Base-by-base conservation (phyloP, 352 stramenopile genomes). In the Phytophthora hibernalis region DNA sequence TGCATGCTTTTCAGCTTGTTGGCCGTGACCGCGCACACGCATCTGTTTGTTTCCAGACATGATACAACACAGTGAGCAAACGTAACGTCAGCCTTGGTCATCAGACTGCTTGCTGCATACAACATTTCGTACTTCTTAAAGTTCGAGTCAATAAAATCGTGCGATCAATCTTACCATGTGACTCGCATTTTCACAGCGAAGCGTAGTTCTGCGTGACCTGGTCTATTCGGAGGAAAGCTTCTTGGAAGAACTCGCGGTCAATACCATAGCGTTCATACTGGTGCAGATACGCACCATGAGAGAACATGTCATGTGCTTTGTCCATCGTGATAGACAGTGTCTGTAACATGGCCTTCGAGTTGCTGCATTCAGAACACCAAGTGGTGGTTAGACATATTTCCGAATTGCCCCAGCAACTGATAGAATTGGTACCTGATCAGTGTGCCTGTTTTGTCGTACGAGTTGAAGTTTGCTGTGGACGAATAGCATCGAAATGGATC, bases 291-390 rank as follows among this genome's bases (percentile, higher is more conserved):
- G 83, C 83, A 20, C 74, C 70, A 33, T 85, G 74, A 0, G 72
- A 63, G 52, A 89, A 93, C 83, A 93, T 93, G 9, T 85, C 65
- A 44, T 90, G 73, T 12, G 80, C 82, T 31, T 88, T 89, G 37
- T 90, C 79, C 30, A 80, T 70, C 5, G 84, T 88, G 10, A 57
- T 74, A 21, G 60, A 56, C 16, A 93, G 58, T 10, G 60, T 87
- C 30, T 79, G 66, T 21, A 91, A 12, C 33, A 87, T 77, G 1
- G 80, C 74, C 42, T 88, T 87, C 9, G 84, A 91, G 63, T 93
- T 93, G 57, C 84, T 93, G 21, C 21, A 63, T 33, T 35, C 15
- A 50, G 15, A 54, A 44, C 28, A 45, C 9, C 20, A 45, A 15
- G 53, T 30, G 16, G 26, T 37, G n/a, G 13, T 49, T 47, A 59